phyloP scores from a whole-genome alignment of 2,329 filamentous ascomycete species.

The Talaromyces amestolkiae region DNA sequence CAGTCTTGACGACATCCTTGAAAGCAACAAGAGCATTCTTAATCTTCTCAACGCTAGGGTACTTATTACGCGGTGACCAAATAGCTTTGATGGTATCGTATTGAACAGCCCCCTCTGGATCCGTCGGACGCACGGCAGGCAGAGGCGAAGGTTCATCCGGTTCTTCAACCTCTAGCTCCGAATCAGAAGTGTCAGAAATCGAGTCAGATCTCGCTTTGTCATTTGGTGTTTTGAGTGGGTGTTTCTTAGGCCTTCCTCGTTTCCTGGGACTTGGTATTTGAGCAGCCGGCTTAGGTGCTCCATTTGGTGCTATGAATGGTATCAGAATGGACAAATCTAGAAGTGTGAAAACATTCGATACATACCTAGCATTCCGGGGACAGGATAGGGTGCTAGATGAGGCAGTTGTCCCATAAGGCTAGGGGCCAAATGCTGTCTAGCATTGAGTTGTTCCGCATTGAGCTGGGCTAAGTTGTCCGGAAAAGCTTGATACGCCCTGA shows the following conservation, averaged over 20 bases:
- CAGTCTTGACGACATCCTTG: constrained; percentile 59
- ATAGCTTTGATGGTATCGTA: constrained; percentile 62
- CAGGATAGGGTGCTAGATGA: constrained; percentile 17
- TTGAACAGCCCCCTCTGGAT: constrained; percentile 52
- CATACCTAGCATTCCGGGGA: constrained; percentile 15
- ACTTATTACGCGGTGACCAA: constrained; percentile 57
- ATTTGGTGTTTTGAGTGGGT: constrained; percentile 25
- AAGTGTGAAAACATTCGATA: neutral
- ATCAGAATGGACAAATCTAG: neutral
- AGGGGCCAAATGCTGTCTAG: constrained; percentile 13
- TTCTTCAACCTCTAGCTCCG: constrained; percentile 51
- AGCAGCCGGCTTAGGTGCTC: constrained; percentile 21
- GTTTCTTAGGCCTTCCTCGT: constrained; percentile 27
- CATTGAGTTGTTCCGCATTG: constrained; percentile 19
- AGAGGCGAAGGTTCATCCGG: constrained; percentile 57
- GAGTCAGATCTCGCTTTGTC: constrained; percentile 43
- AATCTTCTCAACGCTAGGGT: constrained; percentile 51
- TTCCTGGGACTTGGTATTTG: constrained; percentile 26
- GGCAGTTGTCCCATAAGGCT: constrained; percentile 7
- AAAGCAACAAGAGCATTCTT: constrained; percentile 55
- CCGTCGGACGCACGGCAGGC: constrained; percentile 51
- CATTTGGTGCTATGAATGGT: constrained; percentile 8
- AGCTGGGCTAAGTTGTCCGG: constrained; percentile 13
- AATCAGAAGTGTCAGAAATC: constrained; percentile 51
- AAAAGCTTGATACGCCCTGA: constrained; percentile 18